Evolutionary conservation across 1,284 basidiomycete species (phyloP).

Genomic region (Malassezia slooffiae): DNA sequence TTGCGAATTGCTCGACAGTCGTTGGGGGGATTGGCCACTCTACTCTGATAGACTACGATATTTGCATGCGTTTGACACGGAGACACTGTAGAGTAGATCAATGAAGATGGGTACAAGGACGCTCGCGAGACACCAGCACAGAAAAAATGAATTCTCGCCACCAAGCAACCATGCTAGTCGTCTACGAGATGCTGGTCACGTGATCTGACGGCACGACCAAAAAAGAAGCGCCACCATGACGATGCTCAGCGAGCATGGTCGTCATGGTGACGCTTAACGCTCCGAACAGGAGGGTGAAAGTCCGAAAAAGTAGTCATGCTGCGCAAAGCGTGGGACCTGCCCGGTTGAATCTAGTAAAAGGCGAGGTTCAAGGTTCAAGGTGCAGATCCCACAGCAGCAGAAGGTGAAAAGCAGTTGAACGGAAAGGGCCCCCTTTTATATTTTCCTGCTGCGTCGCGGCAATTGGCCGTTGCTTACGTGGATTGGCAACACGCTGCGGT

Average conservation of each 20-base stretch:
- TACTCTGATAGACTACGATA: constrained; percentile 36
- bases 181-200: no score
- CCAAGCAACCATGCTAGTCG: no score
- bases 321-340: constrained; percentile 13
- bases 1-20: constrained; percentile 35
- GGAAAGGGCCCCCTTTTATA: constrained; percentile 2
- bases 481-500: constrained; percentile 3
- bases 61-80: background rate
- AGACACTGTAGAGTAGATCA: no score
- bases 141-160: no score
- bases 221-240: constrained; percentile 9
- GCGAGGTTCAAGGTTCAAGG: constrained; percentile 17
- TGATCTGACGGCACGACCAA: background rate
- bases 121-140: no score
- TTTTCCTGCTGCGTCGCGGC: background rate
- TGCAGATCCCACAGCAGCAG: constrained; percentile 18
- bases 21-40: constrained; percentile 41
- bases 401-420: no score
- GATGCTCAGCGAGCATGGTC: no score
- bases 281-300: no score
- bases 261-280: no score
- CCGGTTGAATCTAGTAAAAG: constrained; percentile 22
- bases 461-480: constrained; percentile 10
- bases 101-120: no score
- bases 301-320: constrained; percentile 16